Base-by-base conservation (phyloP, 2,329 filamentous ascomycete species). In the Pestalotiopsis sp. region DNA sequence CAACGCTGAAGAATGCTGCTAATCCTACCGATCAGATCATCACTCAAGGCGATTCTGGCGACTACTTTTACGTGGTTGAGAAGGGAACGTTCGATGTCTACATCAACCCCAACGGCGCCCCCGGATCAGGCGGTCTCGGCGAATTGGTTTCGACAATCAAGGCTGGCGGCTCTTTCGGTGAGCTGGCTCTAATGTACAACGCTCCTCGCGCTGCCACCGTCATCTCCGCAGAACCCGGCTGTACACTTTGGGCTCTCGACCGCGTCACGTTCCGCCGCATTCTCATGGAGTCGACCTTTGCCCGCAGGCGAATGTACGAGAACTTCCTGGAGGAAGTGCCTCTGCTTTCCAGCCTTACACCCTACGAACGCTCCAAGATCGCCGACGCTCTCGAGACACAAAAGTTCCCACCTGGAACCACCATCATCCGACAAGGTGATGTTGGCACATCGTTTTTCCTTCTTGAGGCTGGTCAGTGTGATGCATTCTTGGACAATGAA, bases 151-250 rank as follows among this genome's bases (percentile, higher is more conserved):
- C 89, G 73, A 90, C 86, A 48, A 97, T 97, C 68, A 91, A 93
- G 58, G 89, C 94, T 3, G 96, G 96, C 63, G 94, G 94, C 69
- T 97, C 94, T 3, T 99, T 99, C 80, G 96, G 96, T 74, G 96
- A 99, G 82, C 86, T 99, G 67, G 96, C 96, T 13, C 86, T 99
- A 75, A 98, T 99, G 96, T 98, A 99, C 84, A 98, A 98, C 76
- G 94, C 96, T 24, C 96, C 96, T 30, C 93, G 96, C 76, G 96
- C 96, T 56, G 96, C 96, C 3, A 98, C 96, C 0, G 93, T 99
- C 69, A 88, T 97, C 69, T 97, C 93, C 38, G 90, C 91, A 13
- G 93, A 97, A 75, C 79, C 91, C 3, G 83, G 87, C 40, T 94
- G 92, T 75, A 94, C 92, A 3, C 86, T 99, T 10, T 99, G 96